Percentiles rank a stretch among this genome's conserved stretches.
phyloP scores from a whole-genome alignment of 2,329 filamentous ascomycete species.

The Verticillium zaregamsianum region DNA sequence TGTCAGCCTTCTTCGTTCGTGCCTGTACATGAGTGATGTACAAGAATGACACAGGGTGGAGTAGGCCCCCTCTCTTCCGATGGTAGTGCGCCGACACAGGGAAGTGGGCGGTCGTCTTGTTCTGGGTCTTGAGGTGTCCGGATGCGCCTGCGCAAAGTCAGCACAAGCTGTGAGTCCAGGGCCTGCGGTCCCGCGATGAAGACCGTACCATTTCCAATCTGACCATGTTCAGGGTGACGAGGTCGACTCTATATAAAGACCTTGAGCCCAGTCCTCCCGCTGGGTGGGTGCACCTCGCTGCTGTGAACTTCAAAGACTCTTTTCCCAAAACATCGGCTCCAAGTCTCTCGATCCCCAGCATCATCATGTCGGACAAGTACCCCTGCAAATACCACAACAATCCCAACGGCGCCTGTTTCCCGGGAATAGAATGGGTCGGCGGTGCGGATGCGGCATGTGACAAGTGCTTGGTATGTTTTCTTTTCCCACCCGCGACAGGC shows the following conservation, averaged over 20 bases:
- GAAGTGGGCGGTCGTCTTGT: not conserved
- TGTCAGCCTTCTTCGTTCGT: not conserved
- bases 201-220: not conserved
- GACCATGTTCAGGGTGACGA: not conserved
- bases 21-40: not conserved
- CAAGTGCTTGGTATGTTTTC: conserved; percentile 41
- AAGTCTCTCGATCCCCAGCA: not conserved
- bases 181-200: not conserved
- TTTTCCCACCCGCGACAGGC: not conserved
- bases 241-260: not conserved
- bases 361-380: conserved; percentile 38
- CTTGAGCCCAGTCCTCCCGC: not conserved
- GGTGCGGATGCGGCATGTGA: conserved; percentile 46
- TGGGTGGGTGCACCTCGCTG: not conserved
- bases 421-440: conserved; percentile 44
- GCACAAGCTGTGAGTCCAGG: not conserved
- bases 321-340: not conserved
- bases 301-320: not conserved
- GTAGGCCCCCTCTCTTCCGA: not conserved
- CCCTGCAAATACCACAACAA: conserved; percentile 51
- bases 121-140: not conserved
- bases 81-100: not conserved
- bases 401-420: conserved; percentile 34
- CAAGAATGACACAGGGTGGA: not conserved
- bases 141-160: not conserved